phyloP scores from a whole-genome alignment of 495 filamentous ascomycete species.

The Staphylotrichum tortipilum region DNA sequence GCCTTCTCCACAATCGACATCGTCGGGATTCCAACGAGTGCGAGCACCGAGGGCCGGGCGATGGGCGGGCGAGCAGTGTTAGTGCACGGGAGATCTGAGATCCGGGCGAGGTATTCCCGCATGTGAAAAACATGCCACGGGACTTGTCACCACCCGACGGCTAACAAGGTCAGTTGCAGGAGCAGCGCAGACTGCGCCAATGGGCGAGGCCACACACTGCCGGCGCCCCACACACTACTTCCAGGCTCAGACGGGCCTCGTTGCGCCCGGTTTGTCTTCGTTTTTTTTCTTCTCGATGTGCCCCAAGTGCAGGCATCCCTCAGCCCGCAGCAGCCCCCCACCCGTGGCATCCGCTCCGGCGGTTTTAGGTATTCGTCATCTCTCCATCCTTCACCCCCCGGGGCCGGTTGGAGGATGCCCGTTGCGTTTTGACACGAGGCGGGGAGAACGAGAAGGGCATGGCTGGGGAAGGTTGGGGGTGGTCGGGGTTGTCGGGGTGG shows the following conservation, averaged over 20 bases:
- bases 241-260: too few species aligned
- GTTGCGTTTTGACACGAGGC: not conserved
- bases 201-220: not conserved
- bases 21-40: constrained; percentile 11
- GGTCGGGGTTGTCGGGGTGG: too few species aligned
- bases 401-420: not conserved
- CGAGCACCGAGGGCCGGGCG: constrained; percentile 7
- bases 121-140: too few species aligned
- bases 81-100: not conserved
- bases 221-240: constrained; percentile 5
- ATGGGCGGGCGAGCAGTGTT: too few species aligned
- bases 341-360: constrained; percentile 21
- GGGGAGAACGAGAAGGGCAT: too few species aligned
- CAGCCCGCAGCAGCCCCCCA: too few species aligned
- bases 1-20: not conserved
- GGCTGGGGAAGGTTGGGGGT: not conserved
- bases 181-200: not conserved
- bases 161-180: too few species aligned
- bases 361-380: constrained; percentile 21
- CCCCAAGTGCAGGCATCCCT: constrained; percentile 16
- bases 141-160: too few species aligned
- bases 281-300: constrained; percentile 8
- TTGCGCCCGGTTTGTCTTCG: constrained; percentile 12
- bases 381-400: not conserved
- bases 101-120: too few species aligned